Percentiles rank a stretch among this genome's conserved stretches.
phyloP scores from a whole-genome alignment of 108 stramenopile genomes.

The Discostella stelligeroides region DNA sequence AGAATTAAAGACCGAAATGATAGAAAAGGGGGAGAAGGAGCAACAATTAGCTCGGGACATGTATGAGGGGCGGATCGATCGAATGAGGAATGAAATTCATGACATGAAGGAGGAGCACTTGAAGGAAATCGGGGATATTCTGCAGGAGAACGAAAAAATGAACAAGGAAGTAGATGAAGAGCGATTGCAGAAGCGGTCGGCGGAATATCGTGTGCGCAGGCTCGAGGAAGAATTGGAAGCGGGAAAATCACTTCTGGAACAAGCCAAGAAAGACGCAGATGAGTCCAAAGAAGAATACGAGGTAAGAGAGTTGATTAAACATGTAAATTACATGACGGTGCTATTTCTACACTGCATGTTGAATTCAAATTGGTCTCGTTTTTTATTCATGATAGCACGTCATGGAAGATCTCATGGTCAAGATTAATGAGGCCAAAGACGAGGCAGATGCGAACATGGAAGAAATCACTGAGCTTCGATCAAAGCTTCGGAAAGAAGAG shows the following conservation, averaged over 20 bases:
- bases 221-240: slow-evolving; percentile 41
- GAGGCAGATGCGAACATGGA: slow-evolving; percentile 13
- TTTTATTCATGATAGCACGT: slow-evolving; percentile 10
- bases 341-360: not conserved
- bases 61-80: slow-evolving; percentile 46
- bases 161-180: slow-evolving; percentile 37
- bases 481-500: slow-evolving; percentile 24
- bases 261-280: slow-evolving; percentile 33
- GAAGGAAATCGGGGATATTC: slow-evolving; percentile 34
- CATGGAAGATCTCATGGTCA: slow-evolving; percentile 45
- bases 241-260: slow-evolving; percentile 14
- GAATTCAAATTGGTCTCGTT: not conserved
- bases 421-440: slow-evolving; percentile 44
- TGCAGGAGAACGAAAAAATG: slow-evolving; percentile 38
- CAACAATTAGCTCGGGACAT: slow-evolving; percentile 29
- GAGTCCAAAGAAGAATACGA: slow-evolving; percentile 46
- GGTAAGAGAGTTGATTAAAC: too few relatives aligned
- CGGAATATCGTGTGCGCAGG: slow-evolving; percentile 42
- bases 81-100: slow-evolving; percentile 35
- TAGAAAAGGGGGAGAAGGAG: slow-evolving; percentile 37
- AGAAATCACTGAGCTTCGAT: slow-evolving; percentile 14
- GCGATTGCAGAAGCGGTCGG: slow-evolving; percentile 36
- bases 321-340: not conserved
- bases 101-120: slow-evolving; percentile 35
- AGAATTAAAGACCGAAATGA: slow-evolving; percentile 25